Base-by-base conservation (phyloP, 352 stramenopile genomes). In the Globisporangium acanthophoron region DNA sequence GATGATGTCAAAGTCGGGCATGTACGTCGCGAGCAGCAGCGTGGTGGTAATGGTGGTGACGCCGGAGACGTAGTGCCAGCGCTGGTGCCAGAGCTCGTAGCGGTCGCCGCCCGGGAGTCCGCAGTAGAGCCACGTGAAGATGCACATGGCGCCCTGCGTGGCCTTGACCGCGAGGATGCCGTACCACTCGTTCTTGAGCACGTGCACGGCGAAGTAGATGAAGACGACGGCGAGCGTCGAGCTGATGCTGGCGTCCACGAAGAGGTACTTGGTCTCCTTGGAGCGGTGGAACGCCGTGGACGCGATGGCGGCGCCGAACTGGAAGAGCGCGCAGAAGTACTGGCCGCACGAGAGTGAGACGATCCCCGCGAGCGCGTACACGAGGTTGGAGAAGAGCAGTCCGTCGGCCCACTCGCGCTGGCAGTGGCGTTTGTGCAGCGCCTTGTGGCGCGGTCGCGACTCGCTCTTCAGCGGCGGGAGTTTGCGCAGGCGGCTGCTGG, bases 41-140 rank as follows among this genome's bases (percentile, higher is more conserved):
- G 83, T 88, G 11, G 78, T 90, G 24, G 73, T 81, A 29, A 90
- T 83, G 46, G 83, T 92, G 52, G 80, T 91, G 51, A 75, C 61
- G 31, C 80, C 83, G 50, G 83, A 92, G 56, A 87, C 77, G 70
- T 90, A 92, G 67, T 92, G 83, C 83, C 83, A 92, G 45, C 73
- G 76, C 56, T 83, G 71, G 73, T 92, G 83, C 83, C 83, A 92
- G 56, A 75, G 75, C 20, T 92, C 83, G 66, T 92, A 92, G 50
- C 80, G 80, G 45, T 68, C 66, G 51, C 78, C 78, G 54, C 83
- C 83, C 3, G 83, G 83, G 50, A 92, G 67, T 1, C 80, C 83
- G 58, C 83, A 92, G 71, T 92, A 92, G 53, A 92, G 66, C 80
- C 79, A 91, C 56, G 80, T 90, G 68, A 92, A 92, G 52, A 61